Percentiles rank a stretch among this genome's conserved stretches.
Evolutionary conservation across 768 basidiomycete genomes (phyloP).

Genomic region (Mycena vulgaris): DNA sequence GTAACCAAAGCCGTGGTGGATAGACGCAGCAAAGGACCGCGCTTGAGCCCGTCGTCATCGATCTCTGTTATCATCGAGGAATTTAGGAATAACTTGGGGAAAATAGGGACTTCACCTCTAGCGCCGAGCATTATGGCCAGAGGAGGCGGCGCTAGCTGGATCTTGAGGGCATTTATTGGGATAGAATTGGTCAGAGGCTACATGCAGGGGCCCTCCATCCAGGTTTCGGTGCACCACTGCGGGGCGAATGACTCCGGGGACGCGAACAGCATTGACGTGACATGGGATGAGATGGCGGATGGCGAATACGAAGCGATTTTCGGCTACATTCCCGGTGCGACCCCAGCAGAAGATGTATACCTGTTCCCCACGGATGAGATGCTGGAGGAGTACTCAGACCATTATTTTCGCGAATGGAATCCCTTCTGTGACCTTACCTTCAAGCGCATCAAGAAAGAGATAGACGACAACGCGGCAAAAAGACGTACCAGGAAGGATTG

Average conservation of each 20-base stretch:
- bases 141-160: background rate
- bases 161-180: background rate
- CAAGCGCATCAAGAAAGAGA: background rate
- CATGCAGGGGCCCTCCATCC: constrained; percentile 3
- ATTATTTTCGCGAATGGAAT: constrained; percentile 17
- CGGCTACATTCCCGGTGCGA: background rate
- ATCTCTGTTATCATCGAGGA: background rate
- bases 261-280: background rate
- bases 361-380: background rate
- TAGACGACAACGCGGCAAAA: background rate
- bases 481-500: background rate
- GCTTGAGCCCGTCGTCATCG: background rate
- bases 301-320: background rate
- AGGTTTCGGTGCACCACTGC: background rate
- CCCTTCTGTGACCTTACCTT: constrained; percentile 12
- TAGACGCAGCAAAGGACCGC: background rate
- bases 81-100: background rate
- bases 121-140: background rate
- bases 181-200: background rate
- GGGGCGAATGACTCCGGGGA: background rate
- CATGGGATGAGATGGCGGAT: background rate
- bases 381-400: constrained; percentile 1
- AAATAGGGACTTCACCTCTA: background rate
- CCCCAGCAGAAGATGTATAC: background rate
- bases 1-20: background rate